Evolutionary conservation across 1,284 basidiomycete species (phyloP).

Genomic region (Trametes polyzona): DNA sequence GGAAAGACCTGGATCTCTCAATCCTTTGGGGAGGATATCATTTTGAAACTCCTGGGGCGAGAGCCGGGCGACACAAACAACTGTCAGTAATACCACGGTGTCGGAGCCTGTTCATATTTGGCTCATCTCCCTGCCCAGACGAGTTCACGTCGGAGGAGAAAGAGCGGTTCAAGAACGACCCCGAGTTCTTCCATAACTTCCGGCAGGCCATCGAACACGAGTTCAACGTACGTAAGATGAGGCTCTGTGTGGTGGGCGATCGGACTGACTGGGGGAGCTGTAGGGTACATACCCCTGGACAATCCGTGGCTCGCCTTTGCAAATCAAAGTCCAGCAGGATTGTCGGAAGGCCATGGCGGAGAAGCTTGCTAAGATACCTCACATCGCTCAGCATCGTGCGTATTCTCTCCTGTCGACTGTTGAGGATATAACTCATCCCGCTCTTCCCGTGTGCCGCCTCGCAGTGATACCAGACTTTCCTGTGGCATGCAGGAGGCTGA

Average conservation of each 20-base stretch:
- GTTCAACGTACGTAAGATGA: constrained; percentile 48
- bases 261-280: neutral
- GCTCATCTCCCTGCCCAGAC: too few relatives aligned
- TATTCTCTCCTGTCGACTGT: neutral
- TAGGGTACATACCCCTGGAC: constrained; percentile 52
- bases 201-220: constrained; percentile 53
- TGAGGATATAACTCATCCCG: neutral
- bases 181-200: constrained; percentile 52
- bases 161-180: constrained; percentile 48
- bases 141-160: constrained; percentile 61
- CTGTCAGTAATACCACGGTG: constrained; percentile 46
- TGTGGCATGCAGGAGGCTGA: constrained; percentile 60
- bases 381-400: constrained; percentile 58
- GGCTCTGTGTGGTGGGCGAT: neutral
- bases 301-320: constrained; percentile 46
- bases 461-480: constrained; percentile 62
- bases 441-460: neutral
- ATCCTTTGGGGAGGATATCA: constrained; percentile 47
- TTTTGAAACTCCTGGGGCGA: constrained; percentile 43
- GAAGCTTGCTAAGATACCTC: constrained; percentile 57
- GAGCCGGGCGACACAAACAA: constrained; percentile 40
- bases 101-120: constrained; percentile 46
- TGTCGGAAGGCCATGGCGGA: constrained; percentile 54
- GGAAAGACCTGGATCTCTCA: constrained; percentile 64
- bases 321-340: constrained; percentile 41